These are phyloP conservation scores for Fermentozyma sake DNA, from an alignment of 1,139 yeast species.

Conservation along the genomic window DNA sequence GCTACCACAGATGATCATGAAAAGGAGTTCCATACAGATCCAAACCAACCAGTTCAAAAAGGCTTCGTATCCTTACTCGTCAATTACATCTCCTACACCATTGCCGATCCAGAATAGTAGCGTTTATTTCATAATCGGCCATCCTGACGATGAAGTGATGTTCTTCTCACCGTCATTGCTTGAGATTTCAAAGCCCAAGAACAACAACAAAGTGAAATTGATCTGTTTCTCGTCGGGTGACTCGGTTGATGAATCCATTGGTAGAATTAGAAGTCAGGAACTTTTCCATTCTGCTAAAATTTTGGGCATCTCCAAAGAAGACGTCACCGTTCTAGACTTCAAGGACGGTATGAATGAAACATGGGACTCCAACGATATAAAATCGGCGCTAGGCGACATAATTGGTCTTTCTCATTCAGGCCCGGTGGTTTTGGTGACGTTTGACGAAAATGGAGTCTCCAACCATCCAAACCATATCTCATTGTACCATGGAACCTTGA, in stretches of 20 bases:
- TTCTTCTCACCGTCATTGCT: conserved; percentile 82
- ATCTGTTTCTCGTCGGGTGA: conserved; percentile 79
- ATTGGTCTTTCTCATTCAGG: conserved; percentile 15
- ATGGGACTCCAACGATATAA: conserved; percentile 57
- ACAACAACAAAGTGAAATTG: conserved; percentile 51
- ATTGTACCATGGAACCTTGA: conserved; percentile 50
- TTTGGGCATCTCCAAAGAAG: conserved; percentile 46
- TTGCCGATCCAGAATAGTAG: conserved; percentile 31
- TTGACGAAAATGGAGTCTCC: conserved; percentile 81
- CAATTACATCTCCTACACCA: conserved; percentile 34
- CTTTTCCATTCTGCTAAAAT: conserved; percentile 51
- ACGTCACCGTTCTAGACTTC: conserved; percentile 48
- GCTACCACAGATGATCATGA: conserved; percentile 33
- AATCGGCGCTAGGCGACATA: conserved; percentile 18
- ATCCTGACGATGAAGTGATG: conserved; percentile 99
- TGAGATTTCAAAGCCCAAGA: conserved; percentile 44
- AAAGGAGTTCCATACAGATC: conserved; percentile 26
- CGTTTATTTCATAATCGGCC: conserved; percentile 68
- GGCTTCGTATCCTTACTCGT: conserved; percentile 30
- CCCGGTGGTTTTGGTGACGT: conserved; percentile 57
- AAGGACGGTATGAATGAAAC: conserved; percentile 68
- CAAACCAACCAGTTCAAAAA: conserved; percentile 20
- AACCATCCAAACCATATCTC: conserved; percentile 83
- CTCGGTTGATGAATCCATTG: conserved; percentile 60
- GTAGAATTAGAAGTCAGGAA: conserved; percentile 57